phyloP scores from a whole-genome alignment of 108 stramenopile species.

The Chaetoceros tenuissimus region DNA sequence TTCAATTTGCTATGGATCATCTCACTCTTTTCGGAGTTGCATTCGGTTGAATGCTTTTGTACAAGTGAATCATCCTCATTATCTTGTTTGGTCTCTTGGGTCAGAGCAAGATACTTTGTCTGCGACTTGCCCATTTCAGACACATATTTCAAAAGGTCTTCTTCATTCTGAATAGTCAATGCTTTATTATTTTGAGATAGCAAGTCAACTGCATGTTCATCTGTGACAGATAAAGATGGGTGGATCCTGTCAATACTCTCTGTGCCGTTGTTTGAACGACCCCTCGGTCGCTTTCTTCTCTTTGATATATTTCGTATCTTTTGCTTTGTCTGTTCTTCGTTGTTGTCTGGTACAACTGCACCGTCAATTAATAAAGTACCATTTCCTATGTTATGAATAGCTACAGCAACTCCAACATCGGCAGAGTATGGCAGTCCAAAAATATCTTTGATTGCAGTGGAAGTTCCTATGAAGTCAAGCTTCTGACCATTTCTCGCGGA shows the following conservation, averaged over 20 bases:
- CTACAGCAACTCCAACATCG: conserved; percentile 43
- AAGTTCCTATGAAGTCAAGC: conserved; percentile 69
- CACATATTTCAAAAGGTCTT: background rate
- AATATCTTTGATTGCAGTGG: conserved; percentile 50
- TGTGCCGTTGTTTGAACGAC: conserved; percentile 3
- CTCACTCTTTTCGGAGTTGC: too few relatives aligned
- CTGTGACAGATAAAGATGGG: conserved; percentile 1
- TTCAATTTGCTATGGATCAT: conserved; percentile 8
- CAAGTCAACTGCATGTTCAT: conserved; percentile 12
- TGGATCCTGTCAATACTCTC: background rate
- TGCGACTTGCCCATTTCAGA: background rate
- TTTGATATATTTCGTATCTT: too few relatives aligned
- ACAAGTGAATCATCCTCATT: background rate
- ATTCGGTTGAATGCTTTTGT: background rate
- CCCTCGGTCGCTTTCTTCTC: too few relatives aligned
- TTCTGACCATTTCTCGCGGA: too few relatives aligned
- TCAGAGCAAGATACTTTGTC: conserved; percentile 8
- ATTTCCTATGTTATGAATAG: conserved; percentile 62
- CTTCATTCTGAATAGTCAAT: conserved; percentile 14
- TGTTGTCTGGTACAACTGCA: conserved; percentile 1
- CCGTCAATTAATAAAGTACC: conserved; percentile 66
- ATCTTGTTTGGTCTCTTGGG: conserved; percentile 12
- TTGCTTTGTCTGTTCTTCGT: too few relatives aligned
- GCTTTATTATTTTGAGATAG: conserved; percentile 32
- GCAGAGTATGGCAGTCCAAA: conserved; percentile 60